A percentile compares a stretch with the other conserved stretches of the same genome.
phyloP scores from a whole-genome alignment of 78 protist species.

The Emiliania huxleyi region DNA sequence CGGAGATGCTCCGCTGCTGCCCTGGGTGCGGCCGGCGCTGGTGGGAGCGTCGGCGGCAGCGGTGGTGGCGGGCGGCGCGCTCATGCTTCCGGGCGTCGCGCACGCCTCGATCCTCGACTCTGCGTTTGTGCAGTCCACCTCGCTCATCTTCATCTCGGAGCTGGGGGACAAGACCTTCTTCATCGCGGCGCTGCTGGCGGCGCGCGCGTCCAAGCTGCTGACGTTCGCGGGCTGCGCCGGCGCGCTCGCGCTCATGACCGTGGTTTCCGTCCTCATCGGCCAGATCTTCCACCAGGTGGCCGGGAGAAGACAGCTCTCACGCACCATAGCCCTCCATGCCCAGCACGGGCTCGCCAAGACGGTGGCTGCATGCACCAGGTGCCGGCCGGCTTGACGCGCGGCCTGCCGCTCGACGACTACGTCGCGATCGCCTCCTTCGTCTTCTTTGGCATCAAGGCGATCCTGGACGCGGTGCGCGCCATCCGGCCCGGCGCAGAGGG shows the following conservation, averaged over 20 bases:
- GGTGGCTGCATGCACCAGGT: too few relatives aligned
- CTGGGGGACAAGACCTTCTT: slow-evolving; percentile 83
- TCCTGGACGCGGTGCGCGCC: not conserved
- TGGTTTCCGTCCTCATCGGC: not conserved
- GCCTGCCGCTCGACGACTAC: not conserved
- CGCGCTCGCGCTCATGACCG: slow-evolving; percentile 21
- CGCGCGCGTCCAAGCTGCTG: not conserved
- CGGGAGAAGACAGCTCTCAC: too few relatives aligned
- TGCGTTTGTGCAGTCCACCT: not conserved
- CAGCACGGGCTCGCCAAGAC: too few relatives aligned
- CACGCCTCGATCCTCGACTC: not conserved
- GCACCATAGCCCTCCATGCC: too few relatives aligned
- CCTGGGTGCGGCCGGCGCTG: not conserved
- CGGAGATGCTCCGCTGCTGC: too few relatives aligned
- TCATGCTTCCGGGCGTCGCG: not conserved
- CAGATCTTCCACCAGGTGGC: not conserved
- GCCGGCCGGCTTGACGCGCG: not conserved
- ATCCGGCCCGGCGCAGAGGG: too few relatives aligned
- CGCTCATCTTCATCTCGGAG: slow-evolving; percentile 57
- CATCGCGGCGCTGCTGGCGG: slow-evolving; percentile 54
- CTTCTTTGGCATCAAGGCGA: slow-evolving; percentile 6
- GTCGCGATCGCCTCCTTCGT: slow-evolving; percentile 6
- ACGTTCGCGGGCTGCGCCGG: slow-evolving; percentile 8
- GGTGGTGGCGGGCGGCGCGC: not conserved
- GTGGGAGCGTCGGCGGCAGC: not conserved